Base-by-base conservation (phyloP, 2,329 filamentous ascomycete species). In the Phoma sp. region DNA sequence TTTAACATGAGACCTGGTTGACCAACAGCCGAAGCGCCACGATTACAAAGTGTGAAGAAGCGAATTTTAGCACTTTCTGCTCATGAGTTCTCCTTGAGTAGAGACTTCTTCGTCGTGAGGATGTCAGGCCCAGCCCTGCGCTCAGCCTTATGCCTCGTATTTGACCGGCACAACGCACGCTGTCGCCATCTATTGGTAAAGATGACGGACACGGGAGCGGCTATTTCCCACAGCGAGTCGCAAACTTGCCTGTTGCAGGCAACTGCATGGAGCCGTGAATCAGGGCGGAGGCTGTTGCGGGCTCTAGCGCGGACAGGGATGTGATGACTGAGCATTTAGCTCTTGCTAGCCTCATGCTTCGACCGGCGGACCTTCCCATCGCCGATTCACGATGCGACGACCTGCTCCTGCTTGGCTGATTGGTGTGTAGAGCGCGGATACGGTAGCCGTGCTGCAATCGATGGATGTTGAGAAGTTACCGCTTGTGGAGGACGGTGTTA, bases 191-290 rank as follows among this genome's bases (percentile, higher is more conserved):
- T 5, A 39, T 39, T 40, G 47, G 47, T 23, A 42, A 20, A 23
- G 4, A 29, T 37, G 38, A 37, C 46, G 38, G 47, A 51, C 39
- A 36, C 49, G 49, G 49, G 49, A 52, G 30, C 39, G 49, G 42
- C 49, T 52, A 29, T 17, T 36, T 52, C 34, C 23, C 15, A 52
- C 49, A 26, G 5, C 9, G 15, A 3, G 3, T 3, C 0, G 0
- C 10, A 7, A 12, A 34, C 2, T 25, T 46, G 14, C 21, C 42
- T 17, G 9, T 30, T 36, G 12, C 21, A 34, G 7, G 15, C 17
- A 10, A 9, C 9, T 47, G 14, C n/a, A n/a, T n/a, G n/a, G n/a
- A n/a, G n/a, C n/a, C n/a, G n/a, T n/a, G n/a, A n/a, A n/a, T n/a
- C n/a, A n/a, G n/a, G n/a, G n/a, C n/a, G n/a, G n/a, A n/a, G n/a